These are phyloP conservation scores for Marasmius oreades DNA, from an alignment of 1,284 basidiomycete species.

Conservation along the genomic window DNA sequence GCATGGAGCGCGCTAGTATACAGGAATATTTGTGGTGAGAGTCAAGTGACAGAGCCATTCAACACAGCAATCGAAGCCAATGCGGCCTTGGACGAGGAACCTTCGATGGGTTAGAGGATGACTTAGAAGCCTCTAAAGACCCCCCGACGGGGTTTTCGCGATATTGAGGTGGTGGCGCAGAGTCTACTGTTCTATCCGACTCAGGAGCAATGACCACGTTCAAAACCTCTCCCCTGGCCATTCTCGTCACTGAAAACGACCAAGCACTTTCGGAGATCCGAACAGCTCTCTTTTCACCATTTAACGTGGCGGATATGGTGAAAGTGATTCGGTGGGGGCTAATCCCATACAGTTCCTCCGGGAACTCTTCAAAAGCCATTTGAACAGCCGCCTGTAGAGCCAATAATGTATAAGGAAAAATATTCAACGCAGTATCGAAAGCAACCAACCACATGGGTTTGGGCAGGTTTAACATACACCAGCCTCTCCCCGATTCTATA, in stretches of 20 bases:
- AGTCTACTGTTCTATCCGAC: background rate
- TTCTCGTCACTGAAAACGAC: conserved; percentile 38
- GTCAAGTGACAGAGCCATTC: too few relatives aligned
- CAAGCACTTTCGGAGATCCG: conserved; percentile 58
- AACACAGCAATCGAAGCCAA: too few relatives aligned
- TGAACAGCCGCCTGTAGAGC: conserved; percentile 48
- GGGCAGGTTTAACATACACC: conserved; percentile 50
- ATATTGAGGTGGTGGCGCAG: conserved; percentile 6
- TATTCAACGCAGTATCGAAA: too few relatives aligned
- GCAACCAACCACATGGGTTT: conserved; percentile 41
- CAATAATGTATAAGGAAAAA: background rate
- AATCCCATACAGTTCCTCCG: conserved; percentile 38
- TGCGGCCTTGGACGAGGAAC: too few relatives aligned
- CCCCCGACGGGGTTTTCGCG: background rate
- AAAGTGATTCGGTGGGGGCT: conserved; percentile 44
- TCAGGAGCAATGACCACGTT: conserved; percentile 37
- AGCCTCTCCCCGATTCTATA: conserved; percentile 43
- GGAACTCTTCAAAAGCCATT: conserved; percentile 45
- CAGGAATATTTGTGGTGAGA: too few relatives aligned
- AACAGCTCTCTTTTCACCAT: conserved; percentile 31
- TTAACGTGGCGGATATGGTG: conserved; percentile 33
- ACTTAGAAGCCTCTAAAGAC: too few relatives aligned
- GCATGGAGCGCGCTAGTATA: too few relatives aligned
- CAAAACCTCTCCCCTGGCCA: conserved; percentile 53
- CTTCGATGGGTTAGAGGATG: too few relatives aligned